Evolutionary conservation across 495 filamentous ascomycete genomes (phyloP), one percentile per base, ranked within the genome.

Genomic region (Talaromyces borbonicus): DNA sequence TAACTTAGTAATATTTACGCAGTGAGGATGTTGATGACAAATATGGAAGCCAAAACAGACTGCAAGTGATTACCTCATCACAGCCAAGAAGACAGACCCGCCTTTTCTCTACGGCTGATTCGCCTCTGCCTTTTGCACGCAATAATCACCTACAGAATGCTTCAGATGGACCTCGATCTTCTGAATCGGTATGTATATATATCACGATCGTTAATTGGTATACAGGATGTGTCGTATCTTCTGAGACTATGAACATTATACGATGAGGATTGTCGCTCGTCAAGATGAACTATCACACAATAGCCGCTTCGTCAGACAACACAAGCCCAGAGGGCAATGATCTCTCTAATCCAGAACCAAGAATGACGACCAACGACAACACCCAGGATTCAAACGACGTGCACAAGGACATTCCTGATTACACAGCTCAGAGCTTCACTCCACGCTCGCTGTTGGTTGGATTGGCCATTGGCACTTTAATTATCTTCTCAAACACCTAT

Each of bases 401-500:
- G 27, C 12, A 6, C 27, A 7, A 41, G 19, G 8, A 25, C 11
- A 0, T 22, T 49, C 27, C 47, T 48, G 14, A 50, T 36, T n/a
- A 61, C 58, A 29, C 67, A 33, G 50, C 68, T 12, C 66, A 67
- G 49, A 70, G 68, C 66, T 96, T 99, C 63, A 97, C 93, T 5
- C 15, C 80, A 12, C 83, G 92, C 33, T 88, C 85, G 24, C 68
- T 95, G 30, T 56, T 80, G 22, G 87, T 87, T 42, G 92, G 92
- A 27, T 65, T 97, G 5, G 63, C 75, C 3, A 90, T 97, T 48
- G 92, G 92, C 22, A 73, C 88, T 2, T 68, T 97, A 32, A 94
- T 95, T 49, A 89, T 84, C 51, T 95, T 95, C 65, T 90, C 85
- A 20, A 97, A 97, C 62, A 94, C 86, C 71, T 99, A 96, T 59